phyloP scores from a whole-genome alignment of 441 rosid genomes.

The Manihot esculenta region DNA sequence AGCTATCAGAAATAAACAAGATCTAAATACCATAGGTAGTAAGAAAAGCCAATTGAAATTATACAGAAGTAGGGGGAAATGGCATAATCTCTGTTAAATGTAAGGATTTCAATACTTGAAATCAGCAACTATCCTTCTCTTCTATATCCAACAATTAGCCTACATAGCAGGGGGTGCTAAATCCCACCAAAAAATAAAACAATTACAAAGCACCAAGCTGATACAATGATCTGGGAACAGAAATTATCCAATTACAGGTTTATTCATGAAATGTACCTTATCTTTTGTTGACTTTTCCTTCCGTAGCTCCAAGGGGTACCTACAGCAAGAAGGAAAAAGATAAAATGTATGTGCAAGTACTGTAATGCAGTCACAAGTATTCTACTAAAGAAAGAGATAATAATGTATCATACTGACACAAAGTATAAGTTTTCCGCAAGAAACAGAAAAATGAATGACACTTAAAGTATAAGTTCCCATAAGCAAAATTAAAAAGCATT shows the following conservation, averaged over 20 bases:
- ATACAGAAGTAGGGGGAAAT: neutral
- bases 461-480: neutral
- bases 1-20: conserved; percentile 9
- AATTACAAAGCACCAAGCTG: neutral
- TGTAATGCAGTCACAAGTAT: too few species aligned
- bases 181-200: neutral
- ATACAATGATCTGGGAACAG: neutral
- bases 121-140: neutral
- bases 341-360: too few species aligned
- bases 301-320: conserved; percentile 95
- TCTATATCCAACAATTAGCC: neutral
- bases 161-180: neutral
- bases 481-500: neutral
- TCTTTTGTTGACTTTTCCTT: conserved; percentile 90
- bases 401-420: neutral
- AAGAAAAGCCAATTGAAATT: neutral
- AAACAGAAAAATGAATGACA: neutral
- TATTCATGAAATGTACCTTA: conserved; percentile 48
- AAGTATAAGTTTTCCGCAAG: neutral
- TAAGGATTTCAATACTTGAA: neutral
- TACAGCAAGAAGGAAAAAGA: conserved; percentile 29
- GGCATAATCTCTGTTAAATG: neutral
- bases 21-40: neutral
- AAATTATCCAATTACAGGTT: conserved; percentile 1
- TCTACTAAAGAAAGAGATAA: neutral